Base-by-base conservation (phyloP, 495 filamentous ascomycete species). In the Penicillium paxilli region DNA sequence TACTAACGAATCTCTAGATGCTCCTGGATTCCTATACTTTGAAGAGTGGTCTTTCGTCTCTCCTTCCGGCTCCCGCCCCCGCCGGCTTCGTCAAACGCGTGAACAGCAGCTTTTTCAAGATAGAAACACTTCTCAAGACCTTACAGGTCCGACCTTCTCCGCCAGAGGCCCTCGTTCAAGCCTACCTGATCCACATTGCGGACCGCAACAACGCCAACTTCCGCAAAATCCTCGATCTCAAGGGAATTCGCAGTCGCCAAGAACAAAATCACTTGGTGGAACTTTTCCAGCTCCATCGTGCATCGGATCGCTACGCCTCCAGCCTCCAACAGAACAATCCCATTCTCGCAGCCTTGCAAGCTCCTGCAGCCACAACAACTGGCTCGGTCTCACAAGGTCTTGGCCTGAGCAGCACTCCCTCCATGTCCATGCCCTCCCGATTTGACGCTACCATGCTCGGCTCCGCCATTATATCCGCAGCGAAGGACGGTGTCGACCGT, bases 51-150 rank as follows among this genome's bases (percentile, higher is more conserved):
- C 86, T 97, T 51, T 66, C 79, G 52, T 68, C 68, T 42, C 63
- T 72, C 35, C 56, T 70, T 42, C 72, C 72, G 51, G 48, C 77
- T 57, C 70, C 76, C 3, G 72, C 86, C 0, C 81, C 83, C 4
- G 68, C 82, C 17, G 78, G 79, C 59, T 96, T 92, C 74, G 75
- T 89, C 59, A 98, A 96, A 72, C 90, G 93, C 45, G 92, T 97
- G 54, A 89, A 88, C 69, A 80, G 81, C 51, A 87, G 82, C 71
- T 92, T 94, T 79, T 82, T 84, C 26, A 92, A 91, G 59, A 84
- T 98, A 55, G 92, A 97, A 70, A 86, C 89, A 0, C 83, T 98
- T 35, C 88, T 98, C 60, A 98, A 98, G 68, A 98, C 94, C 1
- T 84, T 98, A 7, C 94, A 98, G 73, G 95, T 98, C 19, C 90